A percentile compares a stretch with the other conserved stretches of the same genome.
Conservation (phyloP, 768 basidiomycete genomes). For the Tulasnella sp. region DNA sequence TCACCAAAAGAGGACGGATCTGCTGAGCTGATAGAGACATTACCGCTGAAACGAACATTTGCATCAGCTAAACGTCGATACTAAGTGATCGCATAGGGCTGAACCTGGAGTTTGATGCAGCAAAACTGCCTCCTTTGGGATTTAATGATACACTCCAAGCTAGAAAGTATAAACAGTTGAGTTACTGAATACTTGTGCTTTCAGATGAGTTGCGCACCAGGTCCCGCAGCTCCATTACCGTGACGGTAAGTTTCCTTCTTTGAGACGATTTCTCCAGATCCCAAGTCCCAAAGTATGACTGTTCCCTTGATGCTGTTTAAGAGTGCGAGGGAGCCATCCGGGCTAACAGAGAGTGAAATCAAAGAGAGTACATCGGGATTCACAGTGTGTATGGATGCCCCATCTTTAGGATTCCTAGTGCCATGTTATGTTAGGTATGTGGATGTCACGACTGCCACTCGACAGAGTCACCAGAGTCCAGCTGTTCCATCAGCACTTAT, state of each 20-base stretch:
- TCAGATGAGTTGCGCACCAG: slow-evolving; percentile 1
- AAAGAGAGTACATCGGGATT: slow-evolving; percentile 74
- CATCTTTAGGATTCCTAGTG: slow-evolving; percentile 40
- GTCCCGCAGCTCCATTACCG: background rate
- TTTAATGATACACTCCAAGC: slow-evolving; percentile 81
- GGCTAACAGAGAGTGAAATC: slow-evolving; percentile 61
- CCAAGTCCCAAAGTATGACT: slow-evolving; percentile 61
- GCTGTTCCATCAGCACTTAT: slow-evolving; percentile 65
- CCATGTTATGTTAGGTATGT: background rate
- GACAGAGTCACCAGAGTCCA: slow-evolving; percentile 26
- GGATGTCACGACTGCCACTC: background rate
- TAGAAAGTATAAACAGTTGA: slow-evolving; percentile 24
- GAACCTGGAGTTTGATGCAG: slow-evolving; percentile 43
- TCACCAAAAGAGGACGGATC: slow-evolving; percentile 52
- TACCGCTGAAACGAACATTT: slow-evolving; percentile 34
- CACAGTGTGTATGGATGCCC: slow-evolving; percentile 46
- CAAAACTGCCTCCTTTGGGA: slow-evolving; percentile 59
- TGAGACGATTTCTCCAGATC: slow-evolving; percentile 45
- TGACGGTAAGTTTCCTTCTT: slow-evolving; percentile 53
- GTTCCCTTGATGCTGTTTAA: slow-evolving; percentile 79
- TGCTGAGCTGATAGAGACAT: slow-evolving; percentile 60
- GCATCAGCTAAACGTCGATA: background rate
- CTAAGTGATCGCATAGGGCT: background rate
- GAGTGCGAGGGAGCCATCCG: slow-evolving; percentile 47
- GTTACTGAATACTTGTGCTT: slow-evolving; percentile 3